Evolutionary conservation across 2,329 filamentous ascomycete genomes (phyloP).

Genomic region (Diplodia sapinea): DNA sequence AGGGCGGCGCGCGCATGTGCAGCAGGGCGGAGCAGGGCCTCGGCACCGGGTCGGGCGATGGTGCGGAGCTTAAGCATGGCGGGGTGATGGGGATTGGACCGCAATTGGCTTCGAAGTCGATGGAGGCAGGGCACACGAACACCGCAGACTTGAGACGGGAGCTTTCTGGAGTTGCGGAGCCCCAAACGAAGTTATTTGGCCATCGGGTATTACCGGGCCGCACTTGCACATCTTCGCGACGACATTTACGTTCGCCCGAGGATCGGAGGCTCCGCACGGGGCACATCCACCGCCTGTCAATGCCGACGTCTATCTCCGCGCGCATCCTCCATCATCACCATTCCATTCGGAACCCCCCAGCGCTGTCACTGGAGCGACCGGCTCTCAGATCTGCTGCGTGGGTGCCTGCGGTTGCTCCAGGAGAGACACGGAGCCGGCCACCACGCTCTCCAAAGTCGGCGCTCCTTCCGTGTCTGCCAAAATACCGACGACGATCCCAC

Average conservation of each 20-base stretch:
- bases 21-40: slow-evolving; percentile 43
- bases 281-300: background rate
- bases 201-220: slow-evolving; percentile 19
- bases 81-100: slow-evolving; percentile 36
- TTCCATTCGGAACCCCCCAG: too few species aligned
- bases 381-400: background rate
- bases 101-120: slow-evolving; percentile 21
- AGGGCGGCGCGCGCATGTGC: slow-evolving; percentile 45
- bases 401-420: slow-evolving; percentile 44
- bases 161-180: slow-evolving; percentile 26
- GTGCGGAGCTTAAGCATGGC: slow-evolving; percentile 41
- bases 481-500: slow-evolving; percentile 47
- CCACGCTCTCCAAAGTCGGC: slow-evolving; percentile 46
- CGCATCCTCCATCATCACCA: too few species aligned
- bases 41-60: slow-evolving; percentile 43
- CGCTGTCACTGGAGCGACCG: background rate
- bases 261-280: slow-evolving; percentile 8
- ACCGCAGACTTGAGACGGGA: slow-evolving; percentile 15
- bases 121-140: background rate
- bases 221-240: slow-evolving; percentile 23
- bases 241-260: background rate
- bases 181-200: slow-evolving; percentile 27
- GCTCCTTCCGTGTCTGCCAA: slow-evolving; percentile 48
- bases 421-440: slow-evolving; percentile 50
- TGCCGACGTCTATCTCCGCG: background rate